These are phyloP conservation scores for Xylaria cubensis DNA, from an alignment of 495 filamentous ascomycete species.

Conservation along the genomic window DNA sequence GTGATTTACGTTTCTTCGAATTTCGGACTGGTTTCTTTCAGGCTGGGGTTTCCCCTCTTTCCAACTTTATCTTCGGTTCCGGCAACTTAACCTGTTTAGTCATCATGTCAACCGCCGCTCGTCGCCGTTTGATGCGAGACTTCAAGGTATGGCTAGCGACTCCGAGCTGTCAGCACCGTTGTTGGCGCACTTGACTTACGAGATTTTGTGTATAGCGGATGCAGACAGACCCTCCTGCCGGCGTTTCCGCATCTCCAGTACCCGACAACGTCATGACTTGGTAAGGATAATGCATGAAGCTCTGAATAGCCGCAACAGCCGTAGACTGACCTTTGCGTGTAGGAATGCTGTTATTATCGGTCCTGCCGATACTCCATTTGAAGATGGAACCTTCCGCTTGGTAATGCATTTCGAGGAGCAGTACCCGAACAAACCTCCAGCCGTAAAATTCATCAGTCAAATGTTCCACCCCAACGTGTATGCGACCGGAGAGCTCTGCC, in stretches of 20 bases:
- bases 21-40: not conserved
- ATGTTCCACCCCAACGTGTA: conserved; percentile 99
- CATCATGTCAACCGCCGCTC: conserved; percentile 90
- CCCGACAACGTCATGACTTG: conserved; percentile 99
- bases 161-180: not conserved
- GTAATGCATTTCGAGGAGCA: conserved; percentile 99
- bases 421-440: conserved; percentile 97
- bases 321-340: conserved; percentile 30
- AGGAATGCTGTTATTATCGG: conserved; percentile 99
- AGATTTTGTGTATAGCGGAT: conserved; percentile 72
- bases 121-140: conserved; percentile 95
- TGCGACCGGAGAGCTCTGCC: conserved; percentile 92
- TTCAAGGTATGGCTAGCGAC: conserved; percentile 77
- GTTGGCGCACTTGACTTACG: conserved; percentile 17
- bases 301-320: not conserved
- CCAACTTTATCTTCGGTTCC: not conserved
- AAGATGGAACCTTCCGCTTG: conserved; percentile 95
- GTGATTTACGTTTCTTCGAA: not conserved
- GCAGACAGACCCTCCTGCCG: conserved; percentile 98
- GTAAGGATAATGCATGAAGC: conserved; percentile 56
- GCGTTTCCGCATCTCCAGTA: conserved; percentile 94
- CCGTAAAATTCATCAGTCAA: conserved; percentile 96
- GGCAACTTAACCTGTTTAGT: conserved; percentile 14
- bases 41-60: not conserved
- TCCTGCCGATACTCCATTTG: conserved; percentile 95